Percentiles rank a stretch among this genome's conserved stretches.
Evolutionary conservation across 192 early-diverging fungal species (phyloP).

Genomic region (Backusella sp.): DNA sequence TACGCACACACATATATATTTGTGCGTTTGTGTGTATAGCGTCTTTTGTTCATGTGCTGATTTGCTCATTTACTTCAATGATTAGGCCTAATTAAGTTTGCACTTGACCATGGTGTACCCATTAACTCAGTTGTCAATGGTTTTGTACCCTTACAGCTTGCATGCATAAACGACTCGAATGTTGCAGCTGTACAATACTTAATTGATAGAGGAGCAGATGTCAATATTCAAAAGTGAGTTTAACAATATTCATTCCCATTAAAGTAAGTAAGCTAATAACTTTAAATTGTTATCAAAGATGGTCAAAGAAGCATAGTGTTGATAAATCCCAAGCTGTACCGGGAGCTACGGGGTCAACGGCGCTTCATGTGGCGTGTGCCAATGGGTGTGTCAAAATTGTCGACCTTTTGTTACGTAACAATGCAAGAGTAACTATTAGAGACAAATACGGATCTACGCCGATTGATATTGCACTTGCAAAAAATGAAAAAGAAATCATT

Average conservation of each 20-base stretch:
- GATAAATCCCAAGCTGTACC: slow-evolving; percentile 34
- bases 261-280: not conserved
- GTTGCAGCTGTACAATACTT: slow-evolving; percentile 60
- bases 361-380: slow-evolving; percentile 81
- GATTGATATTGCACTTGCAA: slow-evolving; percentile 40
- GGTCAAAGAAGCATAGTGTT: slow-evolving; percentile 28
- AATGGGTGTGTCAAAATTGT: slow-evolving; percentile 61
- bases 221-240: slow-evolving; percentile 51
- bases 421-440: slow-evolving; percentile 52
- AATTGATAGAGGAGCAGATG: slow-evolving; percentile 66
- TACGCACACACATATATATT: not conserved
- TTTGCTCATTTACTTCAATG: not conserved
- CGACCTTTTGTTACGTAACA: slow-evolving; percentile 56
- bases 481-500: slow-evolving; percentile 44
- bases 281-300: slow-evolving; percentile 10
- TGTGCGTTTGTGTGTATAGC: not conserved
- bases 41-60: not conserved
- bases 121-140: slow-evolving; percentile 65
- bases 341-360: slow-evolving; percentile 64
- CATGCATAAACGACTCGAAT: slow-evolving; percentile 57
- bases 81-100: slow-evolving; percentile 57
- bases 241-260: not conserved
- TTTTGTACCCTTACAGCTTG: slow-evolving; percentile 66
- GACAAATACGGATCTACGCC: slow-evolving; percentile 59
- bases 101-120: slow-evolving; percentile 63